These are phyloP conservation scores for Carex parvula DNA, from an alignment of 176 grass and related monocot species.

Conservation along the genomic window DNA sequence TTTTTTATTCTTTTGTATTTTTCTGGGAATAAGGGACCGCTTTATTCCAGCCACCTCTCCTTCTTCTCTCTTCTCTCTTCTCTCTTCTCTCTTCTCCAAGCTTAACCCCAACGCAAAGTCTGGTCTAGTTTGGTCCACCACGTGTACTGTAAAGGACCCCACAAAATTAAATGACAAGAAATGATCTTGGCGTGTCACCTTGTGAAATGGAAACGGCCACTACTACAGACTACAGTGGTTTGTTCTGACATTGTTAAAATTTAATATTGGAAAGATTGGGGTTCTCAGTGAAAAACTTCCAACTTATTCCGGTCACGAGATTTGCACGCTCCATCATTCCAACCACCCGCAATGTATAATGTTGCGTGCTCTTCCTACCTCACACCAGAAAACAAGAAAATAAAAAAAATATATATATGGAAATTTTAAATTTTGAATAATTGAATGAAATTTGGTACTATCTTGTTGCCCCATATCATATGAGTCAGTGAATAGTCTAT, in stretches of 20 bases:
- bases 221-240: neutral
- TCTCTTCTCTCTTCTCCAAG: neutral
- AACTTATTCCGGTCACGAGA: constrained; percentile 21
- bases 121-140: constrained; percentile 26
- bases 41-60: constrained; percentile 25
- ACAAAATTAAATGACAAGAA: constrained; percentile 4
- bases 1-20: constrained; percentile 24
- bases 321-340: constrained; percentile 23
- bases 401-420: neutral
- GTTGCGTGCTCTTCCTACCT: constrained; percentile 11
- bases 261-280: neutral
- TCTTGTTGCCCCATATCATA: constrained; percentile 21
- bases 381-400: neutral
- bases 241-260: neutral
- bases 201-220: neutral
- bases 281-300: neutral
- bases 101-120: constrained; percentile 39
- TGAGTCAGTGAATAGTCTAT: constrained; percentile 23
- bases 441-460: constrained; percentile 13
- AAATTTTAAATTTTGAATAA: neutral
- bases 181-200: neutral
- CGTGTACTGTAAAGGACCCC: constrained; percentile 6
- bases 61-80: neutral
- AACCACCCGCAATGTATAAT: constrained; percentile 4
- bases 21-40: constrained; percentile 13